These are phyloP conservation scores for Mucor mucedo DNA, from an alignment of 371 early-diverging fungal species.

Conservation along the genomic window DNA sequence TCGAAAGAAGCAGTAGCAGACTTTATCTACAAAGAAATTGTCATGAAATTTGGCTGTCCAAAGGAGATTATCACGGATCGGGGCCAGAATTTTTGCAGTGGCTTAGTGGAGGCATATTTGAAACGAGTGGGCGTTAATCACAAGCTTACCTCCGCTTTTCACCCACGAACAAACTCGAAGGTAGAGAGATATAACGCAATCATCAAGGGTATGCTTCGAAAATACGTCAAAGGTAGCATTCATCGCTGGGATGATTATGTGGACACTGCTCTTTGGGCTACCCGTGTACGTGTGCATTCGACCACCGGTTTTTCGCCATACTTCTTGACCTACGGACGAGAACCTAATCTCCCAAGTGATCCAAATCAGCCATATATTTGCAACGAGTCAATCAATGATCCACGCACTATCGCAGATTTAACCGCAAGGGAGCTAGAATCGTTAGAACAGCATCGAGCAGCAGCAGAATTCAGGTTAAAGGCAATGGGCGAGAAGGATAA, in stretches of 20 bases:
- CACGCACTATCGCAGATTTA: background rate
- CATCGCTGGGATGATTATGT: constrained; percentile 24
- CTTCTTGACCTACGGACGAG: constrained; percentile 22
- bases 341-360: constrained; percentile 22
- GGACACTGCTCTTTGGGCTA: constrained; percentile 18
- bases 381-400: background rate
- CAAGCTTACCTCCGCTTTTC: background rate
- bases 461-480: background rate
- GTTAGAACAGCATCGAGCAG: background rate
- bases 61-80: constrained; percentile 42
- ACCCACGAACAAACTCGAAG: too few species aligned
- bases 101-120: constrained; percentile 11
- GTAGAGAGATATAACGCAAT: too few species aligned
- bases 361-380: background rate
- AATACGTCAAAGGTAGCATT: background rate
- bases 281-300: constrained; percentile 8
- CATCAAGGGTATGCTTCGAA: too few species aligned
- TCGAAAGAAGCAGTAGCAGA: constrained; percentile 35
- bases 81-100: constrained; percentile 39
- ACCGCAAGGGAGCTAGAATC: background rate
- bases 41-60: constrained; percentile 38
- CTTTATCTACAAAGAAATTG: constrained; percentile 36
- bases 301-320: constrained; percentile 18
- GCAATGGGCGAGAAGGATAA: constrained; percentile 4
- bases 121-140: constrained; percentile 5